Evolutionary conservation across 306 rosid species (phyloP).

Genomic region (Lotus japonicus): DNA sequence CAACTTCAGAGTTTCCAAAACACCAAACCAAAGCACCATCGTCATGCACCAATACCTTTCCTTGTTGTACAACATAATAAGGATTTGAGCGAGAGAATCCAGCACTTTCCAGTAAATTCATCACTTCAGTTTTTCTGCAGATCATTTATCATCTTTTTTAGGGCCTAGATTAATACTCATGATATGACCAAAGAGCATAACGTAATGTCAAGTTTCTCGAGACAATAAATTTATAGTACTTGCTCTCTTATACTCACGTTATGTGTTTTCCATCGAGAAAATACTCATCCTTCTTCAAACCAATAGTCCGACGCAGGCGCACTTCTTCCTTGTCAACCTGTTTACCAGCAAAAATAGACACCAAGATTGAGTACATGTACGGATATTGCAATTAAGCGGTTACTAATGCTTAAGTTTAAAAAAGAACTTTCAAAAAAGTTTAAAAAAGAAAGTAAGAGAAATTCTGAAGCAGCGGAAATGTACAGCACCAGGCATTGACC

Average conservation of each 20-base stretch:
- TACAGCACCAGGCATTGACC: neutral
- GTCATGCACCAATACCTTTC: slow-evolving; percentile 54
- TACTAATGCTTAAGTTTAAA: slow-evolving; percentile 4
- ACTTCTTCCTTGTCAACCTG: slow-evolving; percentile 99
- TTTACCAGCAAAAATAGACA: slow-evolving; percentile 3
- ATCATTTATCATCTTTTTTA: slow-evolving; percentile 9
- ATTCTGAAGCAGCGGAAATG: neutral
- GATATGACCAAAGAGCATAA: neutral
- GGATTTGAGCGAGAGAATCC: slow-evolving; percentile 99
- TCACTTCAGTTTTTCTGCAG: slow-evolving; percentile 91
- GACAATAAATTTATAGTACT: neutral
- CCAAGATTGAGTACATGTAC: slow-evolving; percentile 1
- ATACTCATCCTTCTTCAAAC: slow-evolving; percentile 87
- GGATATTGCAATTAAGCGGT: neutral
- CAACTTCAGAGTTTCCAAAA: slow-evolving; percentile 8
- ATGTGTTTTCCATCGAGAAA: slow-evolving; percentile 96
- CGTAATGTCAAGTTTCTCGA: neutral
- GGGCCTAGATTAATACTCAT: neutral
- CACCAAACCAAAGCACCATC: slow-evolving; percentile 17
- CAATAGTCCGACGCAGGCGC: slow-evolving; percentile 85
- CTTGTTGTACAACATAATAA: slow-evolving; percentile 98
- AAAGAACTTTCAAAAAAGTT: no score
- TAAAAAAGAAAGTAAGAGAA: no score
- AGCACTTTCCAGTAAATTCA: slow-evolving; percentile 98
- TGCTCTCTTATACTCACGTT: slow-evolving; percentile 55